Percentiles rank a stretch among this genome's conserved stretches.
These are phyloP conservation scores for Penicillium taxi DNA, from an alignment of 495 filamentous ascomycete species.

Conservation along the genomic window DNA sequence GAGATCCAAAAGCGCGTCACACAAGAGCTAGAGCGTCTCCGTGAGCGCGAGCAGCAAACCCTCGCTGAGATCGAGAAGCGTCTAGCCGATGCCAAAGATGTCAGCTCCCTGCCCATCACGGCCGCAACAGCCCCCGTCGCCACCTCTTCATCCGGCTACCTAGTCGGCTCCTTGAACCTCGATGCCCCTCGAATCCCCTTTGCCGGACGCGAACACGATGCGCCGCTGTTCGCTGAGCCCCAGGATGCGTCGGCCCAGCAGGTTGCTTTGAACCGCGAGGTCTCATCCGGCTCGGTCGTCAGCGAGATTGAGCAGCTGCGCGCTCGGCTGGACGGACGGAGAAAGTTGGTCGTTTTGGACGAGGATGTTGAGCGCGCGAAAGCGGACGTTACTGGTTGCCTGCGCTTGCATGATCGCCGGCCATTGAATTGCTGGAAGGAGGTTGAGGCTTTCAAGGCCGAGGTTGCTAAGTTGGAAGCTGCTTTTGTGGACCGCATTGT, in stretches of 20 bases:
- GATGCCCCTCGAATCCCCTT: slow-evolving; percentile 43
- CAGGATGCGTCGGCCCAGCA: slow-evolving; percentile 8
- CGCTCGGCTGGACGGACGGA: slow-evolving; percentile 63
- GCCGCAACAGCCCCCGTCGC: slow-evolving; percentile 25
- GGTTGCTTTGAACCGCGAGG: slow-evolving; percentile 29
- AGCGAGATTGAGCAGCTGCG: slow-evolving; percentile 69
- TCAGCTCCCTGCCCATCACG: slow-evolving; percentile 23
- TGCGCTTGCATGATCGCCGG: slow-evolving; percentile 77
- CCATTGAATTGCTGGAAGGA: slow-evolving; percentile 95
- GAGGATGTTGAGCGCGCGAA: slow-evolving; percentile 65
- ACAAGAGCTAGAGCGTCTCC: slow-evolving; percentile 71
- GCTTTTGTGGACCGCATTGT: slow-evolving; percentile 81
- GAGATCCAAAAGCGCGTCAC: slow-evolving; percentile 83
- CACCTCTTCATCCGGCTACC: slow-evolving; percentile 26
- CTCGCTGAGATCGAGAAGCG: slow-evolving; percentile 50
- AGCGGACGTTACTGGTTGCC: slow-evolving; percentile 68
- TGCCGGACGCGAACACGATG: slow-evolving; percentile 35
- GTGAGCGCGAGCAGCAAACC: slow-evolving; percentile 52
- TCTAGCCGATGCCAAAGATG: slow-evolving; percentile 35
- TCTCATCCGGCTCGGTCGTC: slow-evolving; percentile 46
- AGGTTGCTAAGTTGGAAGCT: slow-evolving; percentile 77
- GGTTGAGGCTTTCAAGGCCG: slow-evolving; percentile 80
- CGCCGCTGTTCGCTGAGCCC: slow-evolving; percentile 13
- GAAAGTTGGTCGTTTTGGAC: slow-evolving; percentile 58
- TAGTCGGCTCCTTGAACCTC: slow-evolving; percentile 38